Percentiles rank a stretch among this genome's conserved stretches.
Evolutionary conservation across 1,284 basidiomycete genomes (phyloP).

Genomic region (Dichomitus squalens): DNA sequence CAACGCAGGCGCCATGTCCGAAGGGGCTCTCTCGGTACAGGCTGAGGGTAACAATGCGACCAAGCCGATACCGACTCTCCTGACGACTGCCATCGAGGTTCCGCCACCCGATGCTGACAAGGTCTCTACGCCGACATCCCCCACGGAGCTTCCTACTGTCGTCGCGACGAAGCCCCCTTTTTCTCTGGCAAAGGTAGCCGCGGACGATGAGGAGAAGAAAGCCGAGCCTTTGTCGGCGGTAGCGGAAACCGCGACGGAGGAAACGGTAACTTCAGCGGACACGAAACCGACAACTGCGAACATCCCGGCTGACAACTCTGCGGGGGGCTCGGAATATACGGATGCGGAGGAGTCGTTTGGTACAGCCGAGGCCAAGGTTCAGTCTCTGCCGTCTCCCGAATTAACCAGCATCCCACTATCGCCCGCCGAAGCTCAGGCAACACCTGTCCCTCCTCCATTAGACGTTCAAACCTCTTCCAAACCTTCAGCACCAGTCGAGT

Average conservation of each 20-base stretch:
- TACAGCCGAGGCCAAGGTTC: constrained; percentile 3
- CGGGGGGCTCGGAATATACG: background rate
- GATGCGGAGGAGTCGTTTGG: constrained; percentile 2
- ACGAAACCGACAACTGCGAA: background rate
- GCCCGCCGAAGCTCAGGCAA: background rate
- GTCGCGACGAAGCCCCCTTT: constrained; percentile 13
- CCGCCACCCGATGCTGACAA: background rate
- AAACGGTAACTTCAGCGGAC: background rate
- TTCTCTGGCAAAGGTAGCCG: background rate
- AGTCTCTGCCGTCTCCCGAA: constrained; percentile 7
- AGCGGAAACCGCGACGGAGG: background rate
- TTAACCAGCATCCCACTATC: constrained; percentile 11
- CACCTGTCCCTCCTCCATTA: background rate
- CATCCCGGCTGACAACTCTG: background rate
- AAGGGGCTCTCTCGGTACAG: background rate
- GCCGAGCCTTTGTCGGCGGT: background rate
- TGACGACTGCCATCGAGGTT: background rate
- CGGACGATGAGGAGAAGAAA: background rate
- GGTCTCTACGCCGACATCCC: constrained; percentile 6
- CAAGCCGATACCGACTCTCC: background rate
- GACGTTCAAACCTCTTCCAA: background rate
- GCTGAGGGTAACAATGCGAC: background rate
- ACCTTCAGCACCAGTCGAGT: background rate
- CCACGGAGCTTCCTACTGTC: constrained; percentile 13
- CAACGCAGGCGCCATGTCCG: background rate